Base-by-base conservation (phyloP, 2,329 filamentous ascomycete genomes). In the Salinomyces thailandicus region DNA sequence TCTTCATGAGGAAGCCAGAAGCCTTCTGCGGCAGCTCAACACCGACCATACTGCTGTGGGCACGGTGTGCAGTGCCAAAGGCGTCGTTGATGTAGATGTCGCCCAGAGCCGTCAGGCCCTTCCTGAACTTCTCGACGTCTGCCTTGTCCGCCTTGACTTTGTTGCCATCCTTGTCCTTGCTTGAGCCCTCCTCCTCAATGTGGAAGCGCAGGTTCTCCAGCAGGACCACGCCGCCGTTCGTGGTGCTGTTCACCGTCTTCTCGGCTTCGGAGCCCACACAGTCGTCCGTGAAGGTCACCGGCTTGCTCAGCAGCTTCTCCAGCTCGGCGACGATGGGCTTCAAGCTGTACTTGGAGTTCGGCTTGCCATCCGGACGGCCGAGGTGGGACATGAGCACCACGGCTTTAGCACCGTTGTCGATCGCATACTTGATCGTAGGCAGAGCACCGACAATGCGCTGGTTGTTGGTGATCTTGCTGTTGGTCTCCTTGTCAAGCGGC, bases 131-230 rank as follows among this genome's bases (percentile, higher is more conserved):
- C 38, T 82, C 84, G 28, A 98, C 86, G 66, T 85, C 79, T 47
- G 72, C 81, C 73, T 93, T 91, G 66, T 95, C 89, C 45, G 91
- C 91, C 79, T 96, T 98, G 65, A 80, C 79, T 75, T 98, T 98
- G 69, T 95, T 95, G 57, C 89, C 91, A 36, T 89, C 81, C 42
- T 77, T 79, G 63, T 94, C 87, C 73, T 94, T 94, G 62, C 74
- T 81, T 69, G 85, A 93, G 48, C 91, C 91, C 72, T 98, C 91
- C 71, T 98, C 91, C 71, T 98, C 91, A 45, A 85, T 75, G 67
- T 98, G 91, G 77, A 96, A 98, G 51, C 91, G 85, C 66, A 98
- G 70, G 73, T 98, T 98, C 77, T 98, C 91, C 36, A 98, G 75
- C 20, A 98, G 77, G 40, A 98, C 74, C 37, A 98, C 77, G 55